phyloP scores from a whole-genome alignment of 306 rosid species.

The Delonix regia region DNA sequence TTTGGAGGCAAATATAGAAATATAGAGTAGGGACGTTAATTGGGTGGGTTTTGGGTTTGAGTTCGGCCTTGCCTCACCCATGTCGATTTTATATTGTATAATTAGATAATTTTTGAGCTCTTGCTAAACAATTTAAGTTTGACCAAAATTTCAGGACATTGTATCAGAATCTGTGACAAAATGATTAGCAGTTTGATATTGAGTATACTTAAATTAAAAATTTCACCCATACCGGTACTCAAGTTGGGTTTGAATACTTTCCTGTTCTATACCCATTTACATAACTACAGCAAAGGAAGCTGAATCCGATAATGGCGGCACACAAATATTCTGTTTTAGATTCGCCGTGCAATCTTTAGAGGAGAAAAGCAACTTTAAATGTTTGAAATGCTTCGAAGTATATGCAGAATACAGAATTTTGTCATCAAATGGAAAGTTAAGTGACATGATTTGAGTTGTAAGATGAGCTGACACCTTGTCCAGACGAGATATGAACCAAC shows the following conservation, averaged over 20 bases:
- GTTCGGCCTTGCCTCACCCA: not conserved
- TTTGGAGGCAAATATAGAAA: not conserved
- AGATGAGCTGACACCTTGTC: not conserved
- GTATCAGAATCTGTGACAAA: not conserved
- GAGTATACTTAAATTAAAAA: not conserved
- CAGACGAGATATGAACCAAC: not conserved
- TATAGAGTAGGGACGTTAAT: too few species aligned
- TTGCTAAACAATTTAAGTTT: too few species aligned
- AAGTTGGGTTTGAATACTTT: not conserved
- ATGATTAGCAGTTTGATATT: not conserved
- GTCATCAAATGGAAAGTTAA: not conserved
- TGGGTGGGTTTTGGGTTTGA: not conserved
- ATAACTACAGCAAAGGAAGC: not conserved
- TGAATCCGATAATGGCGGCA: not conserved
- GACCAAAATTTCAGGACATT: not conserved
- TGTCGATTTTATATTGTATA: not conserved
- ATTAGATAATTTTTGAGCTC: too few species aligned
- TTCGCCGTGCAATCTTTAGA: not conserved
- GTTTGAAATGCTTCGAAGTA: not conserved
- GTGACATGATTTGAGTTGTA: not conserved
- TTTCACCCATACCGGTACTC: not conserved
- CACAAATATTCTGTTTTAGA: not conserved
- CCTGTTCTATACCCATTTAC: too few species aligned
- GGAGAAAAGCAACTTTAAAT: not conserved
- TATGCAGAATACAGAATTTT: not conserved